phyloP scores from a whole-genome alignment of 306 rosid genomes.

The Cicer chorassanicum region DNA sequence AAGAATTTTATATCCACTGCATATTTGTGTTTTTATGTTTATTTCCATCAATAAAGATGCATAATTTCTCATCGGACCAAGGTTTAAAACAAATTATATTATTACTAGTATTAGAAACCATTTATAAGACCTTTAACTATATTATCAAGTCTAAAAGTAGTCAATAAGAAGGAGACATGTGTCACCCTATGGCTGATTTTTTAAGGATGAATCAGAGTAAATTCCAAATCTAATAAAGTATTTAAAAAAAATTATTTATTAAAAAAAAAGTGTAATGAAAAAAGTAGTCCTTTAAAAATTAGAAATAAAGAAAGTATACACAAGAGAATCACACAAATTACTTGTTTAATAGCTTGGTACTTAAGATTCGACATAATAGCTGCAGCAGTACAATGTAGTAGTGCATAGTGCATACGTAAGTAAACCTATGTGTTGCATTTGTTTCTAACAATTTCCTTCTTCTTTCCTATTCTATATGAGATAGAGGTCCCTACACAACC shows the following conservation, averaged over 20 bases:
- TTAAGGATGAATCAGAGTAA: no score
- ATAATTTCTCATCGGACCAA: no score
- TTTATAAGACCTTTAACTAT: no score
- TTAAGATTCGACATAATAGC: slow-evolving; percentile 50
- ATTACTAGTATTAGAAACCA: slow-evolving; percentile 9
- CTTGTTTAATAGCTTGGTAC: slow-evolving; percentile 60
- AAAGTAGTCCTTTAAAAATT: neutral
- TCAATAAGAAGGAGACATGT: no score
- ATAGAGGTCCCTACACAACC: slow-evolving; percentile 55
- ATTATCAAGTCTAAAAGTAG: no score
- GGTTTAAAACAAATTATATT: no score
- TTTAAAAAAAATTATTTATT: no score
- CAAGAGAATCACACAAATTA: slow-evolving; percentile 57
- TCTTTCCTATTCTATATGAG: slow-evolving; percentile 46
- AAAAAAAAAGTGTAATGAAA: no score
- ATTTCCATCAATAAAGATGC: neutral
- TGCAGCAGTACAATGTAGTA: slow-evolving; percentile 41
- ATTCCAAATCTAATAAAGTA: no score
- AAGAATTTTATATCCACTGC: no score
- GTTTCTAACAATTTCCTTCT: slow-evolving; percentile 43
- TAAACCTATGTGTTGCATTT: slow-evolving; percentile 45
- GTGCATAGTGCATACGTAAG: slow-evolving; percentile 42
- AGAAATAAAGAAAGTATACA: slow-evolving; percentile 40
- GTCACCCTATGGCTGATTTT: no score
- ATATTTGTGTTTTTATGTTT: no score